Base-by-base conservation (phyloP, 2,329 filamentous ascomycete genomes). In the Amylocarpus encephaloides region DNA sequence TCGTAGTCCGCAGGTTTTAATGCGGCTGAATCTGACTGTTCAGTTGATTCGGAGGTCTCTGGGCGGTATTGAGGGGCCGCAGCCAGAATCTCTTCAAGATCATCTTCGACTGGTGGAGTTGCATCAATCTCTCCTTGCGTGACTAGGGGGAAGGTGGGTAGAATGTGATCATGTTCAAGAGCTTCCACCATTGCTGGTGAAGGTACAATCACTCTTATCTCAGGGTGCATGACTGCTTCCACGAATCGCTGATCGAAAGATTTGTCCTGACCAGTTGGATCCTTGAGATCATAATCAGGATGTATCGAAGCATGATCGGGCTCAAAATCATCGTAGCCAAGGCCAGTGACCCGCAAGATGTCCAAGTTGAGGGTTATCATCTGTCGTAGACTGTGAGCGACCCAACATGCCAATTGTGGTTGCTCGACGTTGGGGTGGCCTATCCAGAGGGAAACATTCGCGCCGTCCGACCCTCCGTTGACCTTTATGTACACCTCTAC, bases 191-290 rank as follows among this genome's bases (percentile, higher is more conserved):
- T 9, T n/a, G n/a, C 29, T 35, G 30, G 16, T 32, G 26, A 32
- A 19, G 32, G 43, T 29, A 15, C 11, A 34, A 11, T 30, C 35
- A 44, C 38, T 18, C 11, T 40, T 6, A 47, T 30, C 9, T 56
- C 50, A 41, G 34, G 29, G 39, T 52, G 12, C 48, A 63, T 43
- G 1, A 63, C 63, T 5, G 62, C 61, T 42, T 65, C 60, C 5
- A 67, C 64, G 34, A 67, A 67, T 26, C 65, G 58, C 41, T 63
- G 57, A 46, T 67, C 65, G 36, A 67, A 64, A 5, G 55, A 60
- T 18, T 56, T 52, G 26, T 56, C 43, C 2, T 49, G 44, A 9
- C 49, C 54, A 2, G 52, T 52, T 18, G 60, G 59, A 36, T 66
- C 64, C 22, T 40, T 42, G 26, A 64, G 52, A 45, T 67, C 65